Conservation (phyloP, 257 asterid genomes). For the Mitragyna speciosa region DNA sequence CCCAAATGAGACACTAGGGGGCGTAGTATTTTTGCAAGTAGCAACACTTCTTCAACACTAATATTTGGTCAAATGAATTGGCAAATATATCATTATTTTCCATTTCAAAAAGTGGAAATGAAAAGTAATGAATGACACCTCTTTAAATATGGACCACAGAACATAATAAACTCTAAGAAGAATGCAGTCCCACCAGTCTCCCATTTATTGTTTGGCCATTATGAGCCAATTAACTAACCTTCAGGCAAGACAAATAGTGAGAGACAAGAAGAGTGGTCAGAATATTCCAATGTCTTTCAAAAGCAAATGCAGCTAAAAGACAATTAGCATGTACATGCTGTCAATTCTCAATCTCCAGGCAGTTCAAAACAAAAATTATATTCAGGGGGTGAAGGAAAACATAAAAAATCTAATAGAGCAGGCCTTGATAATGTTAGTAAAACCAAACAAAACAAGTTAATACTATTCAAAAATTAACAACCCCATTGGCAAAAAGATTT, state of each 20-base stretch:
- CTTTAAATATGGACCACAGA: slow-evolving; percentile 12
- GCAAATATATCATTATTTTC: background rate
- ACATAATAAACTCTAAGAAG: slow-evolving; percentile 16
- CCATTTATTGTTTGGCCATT: slow-evolving; percentile 15
- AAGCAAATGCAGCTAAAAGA: too few relatives aligned
- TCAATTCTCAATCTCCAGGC: too few relatives aligned
- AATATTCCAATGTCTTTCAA: too few relatives aligned
- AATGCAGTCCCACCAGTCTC: slow-evolving; percentile 22
- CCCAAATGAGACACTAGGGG: background rate
- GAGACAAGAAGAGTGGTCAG: slow-evolving; percentile 1
- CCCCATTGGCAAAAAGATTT: too few relatives aligned
- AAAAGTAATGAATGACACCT: slow-evolving; percentile 4
- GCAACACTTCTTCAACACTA: background rate
- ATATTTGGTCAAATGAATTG: background rate
- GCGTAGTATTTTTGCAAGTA: background rate
- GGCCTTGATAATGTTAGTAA: too few relatives aligned
- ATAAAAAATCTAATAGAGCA: too few relatives aligned
- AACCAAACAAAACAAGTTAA: too few relatives aligned
- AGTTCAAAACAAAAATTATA: too few relatives aligned
- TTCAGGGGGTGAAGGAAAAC: too few relatives aligned
- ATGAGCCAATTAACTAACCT: slow-evolving; percentile 17
- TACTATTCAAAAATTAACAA: too few relatives aligned
- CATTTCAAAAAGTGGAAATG: background rate
- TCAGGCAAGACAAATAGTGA: slow-evolving; percentile 6
- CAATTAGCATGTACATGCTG: too few relatives aligned